These are phyloP conservation scores for Torrubiellomyces zombiae DNA, from an alignment of 2,329 filamentous ascomycete genomes.

Conservation along the genomic window DNA sequence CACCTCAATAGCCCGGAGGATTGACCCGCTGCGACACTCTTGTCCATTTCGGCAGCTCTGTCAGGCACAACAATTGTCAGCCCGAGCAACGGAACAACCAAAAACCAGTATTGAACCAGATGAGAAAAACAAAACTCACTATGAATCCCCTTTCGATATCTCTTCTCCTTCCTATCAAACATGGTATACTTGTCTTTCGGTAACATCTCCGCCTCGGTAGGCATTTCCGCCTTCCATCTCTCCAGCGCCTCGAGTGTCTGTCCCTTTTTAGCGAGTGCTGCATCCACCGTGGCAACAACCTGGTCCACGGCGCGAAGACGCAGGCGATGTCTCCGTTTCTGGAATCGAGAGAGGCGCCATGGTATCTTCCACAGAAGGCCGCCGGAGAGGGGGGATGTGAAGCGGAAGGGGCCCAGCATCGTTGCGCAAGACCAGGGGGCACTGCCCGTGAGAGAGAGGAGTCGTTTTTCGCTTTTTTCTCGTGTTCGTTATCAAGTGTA, in stretches of 20 bases:
- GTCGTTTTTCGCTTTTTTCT: no score
- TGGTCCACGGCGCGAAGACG: conserved; percentile 73
- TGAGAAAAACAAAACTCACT: conserved; percentile 42
- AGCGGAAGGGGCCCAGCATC: conserved; percentile 80
- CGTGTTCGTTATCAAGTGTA: no score
- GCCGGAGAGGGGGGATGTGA: conserved; percentile 57
- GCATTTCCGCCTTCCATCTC: conserved; percentile 92
- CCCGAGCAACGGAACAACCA: background rate
- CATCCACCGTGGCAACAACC: conserved; percentile 70
- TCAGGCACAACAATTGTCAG: conserved; percentile 1
- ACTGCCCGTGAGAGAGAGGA: no score
- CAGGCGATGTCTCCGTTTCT: conserved; percentile 74
- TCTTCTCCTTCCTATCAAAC: conserved; percentile 91
- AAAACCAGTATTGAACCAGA: conserved; percentile 1
- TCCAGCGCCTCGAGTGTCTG: conserved; percentile 62
- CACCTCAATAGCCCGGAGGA: conserved; percentile 69
- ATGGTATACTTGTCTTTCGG: conserved; percentile 95
- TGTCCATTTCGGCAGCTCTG: conserved; percentile 87
- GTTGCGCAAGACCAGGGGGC: no score
- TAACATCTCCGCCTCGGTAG: conserved; percentile 86
- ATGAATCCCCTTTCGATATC: conserved; percentile 92
- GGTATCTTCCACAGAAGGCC: conserved; percentile 94
- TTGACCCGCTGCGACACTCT: conserved; percentile 87
- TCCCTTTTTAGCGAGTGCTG: conserved; percentile 58
- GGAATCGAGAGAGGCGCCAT: conserved; percentile 82